Base-by-base conservation (phyloP, 73 alveolate species). In the Effrenium voratum region DNA sequence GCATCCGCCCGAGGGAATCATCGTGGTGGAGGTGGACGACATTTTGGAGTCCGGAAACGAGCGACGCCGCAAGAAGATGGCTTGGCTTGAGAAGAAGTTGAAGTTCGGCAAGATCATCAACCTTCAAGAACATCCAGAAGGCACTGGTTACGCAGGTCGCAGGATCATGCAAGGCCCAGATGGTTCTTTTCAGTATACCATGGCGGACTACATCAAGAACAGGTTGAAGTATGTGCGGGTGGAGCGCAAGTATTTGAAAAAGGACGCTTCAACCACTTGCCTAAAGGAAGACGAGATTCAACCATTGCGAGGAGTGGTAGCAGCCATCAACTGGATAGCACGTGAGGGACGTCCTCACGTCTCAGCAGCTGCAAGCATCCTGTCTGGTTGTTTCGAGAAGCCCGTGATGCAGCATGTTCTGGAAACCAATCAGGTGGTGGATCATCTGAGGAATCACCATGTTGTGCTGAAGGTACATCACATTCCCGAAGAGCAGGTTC, bases 1-100 rank as follows among this genome's bases (percentile, higher is more conserved):
- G 5, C 3, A 34, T 0, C 0, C n/a, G 34, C n/a, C 82, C 1
- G 49, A 72, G 3, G 88, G 88, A 8, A 77, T 77, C 60, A 77
- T 77, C 38, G 88, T 77, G 24, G 60, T 77, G 63, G 55, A 43
- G 45, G 63, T 77, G 26, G 88, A 77, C 44, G 88, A 77, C 88
- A 2, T 77, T 8, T 10, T 77, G 63, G 88, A 77, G 16, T 57
- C 66, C 5, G 88, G 88, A 2, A 26, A 28, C 6, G 28, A 57
- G 40, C 34, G 88, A 3, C 88, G 43, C 63, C 12, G 88, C 0
- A 36, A 4, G 66, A 41, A 41, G 88, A 77, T 77, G 88, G 41
- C 5, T 43, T 3, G 3, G 46, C 43, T 77, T 0, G 63, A 77
- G 28, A 28, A 2, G 41, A 40, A 28, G 45, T 4, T 77, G 26